Evolutionary conservation across 306 rosid genomes (phyloP).

Genomic region (Psophocarpus tetragonolobus): DNA sequence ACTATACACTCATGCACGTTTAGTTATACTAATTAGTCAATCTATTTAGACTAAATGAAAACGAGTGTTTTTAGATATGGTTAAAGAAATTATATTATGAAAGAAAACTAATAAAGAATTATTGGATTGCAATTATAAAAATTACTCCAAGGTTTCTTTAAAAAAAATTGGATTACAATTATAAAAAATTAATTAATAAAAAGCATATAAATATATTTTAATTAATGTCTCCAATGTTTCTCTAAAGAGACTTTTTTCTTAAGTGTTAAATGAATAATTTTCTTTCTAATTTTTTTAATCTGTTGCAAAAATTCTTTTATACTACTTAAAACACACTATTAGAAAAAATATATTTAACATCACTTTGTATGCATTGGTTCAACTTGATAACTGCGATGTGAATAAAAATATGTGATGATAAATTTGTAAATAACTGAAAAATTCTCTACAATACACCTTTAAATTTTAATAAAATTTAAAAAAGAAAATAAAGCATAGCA

Average conservation of each 20-base stretch:
- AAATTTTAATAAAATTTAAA: neutral
- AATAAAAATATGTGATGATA: no score
- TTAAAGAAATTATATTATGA: neutral
- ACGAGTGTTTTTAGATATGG: neutral
- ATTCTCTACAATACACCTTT: no score
- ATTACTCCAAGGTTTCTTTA: neutral
- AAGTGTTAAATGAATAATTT: no score
- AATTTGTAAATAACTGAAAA: no score
- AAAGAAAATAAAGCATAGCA: no score
- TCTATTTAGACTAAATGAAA: neutral
- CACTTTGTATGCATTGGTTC: no score
- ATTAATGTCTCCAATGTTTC: neutral
- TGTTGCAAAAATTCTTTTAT: no score
- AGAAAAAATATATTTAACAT: no score
- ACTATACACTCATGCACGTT: neutral
- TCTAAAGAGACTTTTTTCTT: neutral
- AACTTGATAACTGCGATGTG: no score
- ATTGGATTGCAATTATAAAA: neutral
- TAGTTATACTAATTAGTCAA: neutral
- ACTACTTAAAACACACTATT: neutral
- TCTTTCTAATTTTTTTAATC: no score
- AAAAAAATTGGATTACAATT: no score
- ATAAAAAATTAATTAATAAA: no score
- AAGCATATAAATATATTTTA: neutral
- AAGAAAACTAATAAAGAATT: neutral